These are phyloP conservation scores for Starmerella floris DNA, from an alignment of 805 yeast genomes.

Conservation along the genomic window DNA sequence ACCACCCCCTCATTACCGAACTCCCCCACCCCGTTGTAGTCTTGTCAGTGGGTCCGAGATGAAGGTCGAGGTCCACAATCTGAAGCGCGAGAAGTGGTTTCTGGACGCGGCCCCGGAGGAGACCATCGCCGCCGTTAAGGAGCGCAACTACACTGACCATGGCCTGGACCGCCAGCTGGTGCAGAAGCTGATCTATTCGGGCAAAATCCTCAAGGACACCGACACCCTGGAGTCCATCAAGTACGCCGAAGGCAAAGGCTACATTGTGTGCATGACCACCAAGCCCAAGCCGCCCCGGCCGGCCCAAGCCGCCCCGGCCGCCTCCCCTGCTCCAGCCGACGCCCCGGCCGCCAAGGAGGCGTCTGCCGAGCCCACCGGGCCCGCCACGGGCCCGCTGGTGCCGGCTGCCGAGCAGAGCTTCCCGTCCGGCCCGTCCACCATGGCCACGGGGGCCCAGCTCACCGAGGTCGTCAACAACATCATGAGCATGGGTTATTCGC, in stretches of 20 bases:
- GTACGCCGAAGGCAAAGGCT: constrained; percentile 69
- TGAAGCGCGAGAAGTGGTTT: constrained; percentile 78
- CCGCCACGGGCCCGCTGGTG: constrained; percentile 20
- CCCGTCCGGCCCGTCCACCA: constrained; percentile 27
- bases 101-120: constrained; percentile 60
- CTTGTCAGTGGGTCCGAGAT: too few relatives aligned
- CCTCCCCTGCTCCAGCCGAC: constrained; percentile 20
- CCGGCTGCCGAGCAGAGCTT: constrained; percentile 2
- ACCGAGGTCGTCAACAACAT: constrained; percentile 65
- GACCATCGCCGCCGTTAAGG: constrained; percentile 59
- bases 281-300: constrained; percentile 27
- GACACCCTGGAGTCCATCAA: constrained; percentile 59
- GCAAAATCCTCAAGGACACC: constrained; percentile 76
- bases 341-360: background rate
- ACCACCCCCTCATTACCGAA: too few relatives aligned
- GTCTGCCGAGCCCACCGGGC: constrained; percentile 15
- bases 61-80: constrained; percentile 78
- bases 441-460: constrained; percentile 62
- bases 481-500: constrained; percentile 91
- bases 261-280: constrained; percentile 83
- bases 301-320: constrained; percentile 15
- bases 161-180: constrained; percentile 51
- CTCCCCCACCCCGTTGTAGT: too few relatives aligned
- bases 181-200: constrained; percentile 84
- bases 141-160: constrained; percentile 53